phyloP scores from a whole-genome alignment of 2,329 filamentous ascomycete species.

The Xylaria digitata region DNA sequence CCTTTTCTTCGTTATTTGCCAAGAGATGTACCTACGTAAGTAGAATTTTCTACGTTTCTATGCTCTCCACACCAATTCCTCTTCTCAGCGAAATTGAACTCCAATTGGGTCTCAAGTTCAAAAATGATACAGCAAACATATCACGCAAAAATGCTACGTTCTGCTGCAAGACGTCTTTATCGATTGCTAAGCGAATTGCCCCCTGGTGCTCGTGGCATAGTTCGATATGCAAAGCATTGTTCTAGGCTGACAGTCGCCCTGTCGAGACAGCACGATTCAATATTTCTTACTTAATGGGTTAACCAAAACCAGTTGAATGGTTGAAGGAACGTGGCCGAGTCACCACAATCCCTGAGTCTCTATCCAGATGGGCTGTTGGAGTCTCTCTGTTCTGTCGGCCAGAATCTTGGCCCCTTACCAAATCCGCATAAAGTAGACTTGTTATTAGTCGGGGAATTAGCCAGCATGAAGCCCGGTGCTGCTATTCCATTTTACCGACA shows the following conservation, averaged over 20 bases:
- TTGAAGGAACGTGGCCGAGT: slow-evolving; percentile 10
- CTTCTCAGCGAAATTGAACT: neutral
- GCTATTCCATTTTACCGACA: slow-evolving; percentile 44
- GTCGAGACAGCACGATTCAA: slow-evolving; percentile 17
- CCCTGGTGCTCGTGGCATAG: slow-evolving; percentile 2
- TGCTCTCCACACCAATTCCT: neutral
- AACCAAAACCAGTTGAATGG: slow-evolving; percentile 8
- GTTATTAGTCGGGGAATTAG: slow-evolving; percentile 40
- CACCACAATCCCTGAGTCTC: slow-evolving; percentile 1
- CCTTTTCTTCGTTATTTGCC: slow-evolving; percentile 2
- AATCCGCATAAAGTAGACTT: slow-evolving; percentile 37
- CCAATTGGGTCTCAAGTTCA: neutral
- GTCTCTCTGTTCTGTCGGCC: slow-evolving; percentile 12
- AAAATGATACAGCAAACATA: slow-evolving; percentile 5
- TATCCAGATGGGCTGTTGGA: slow-evolving; percentile 11
- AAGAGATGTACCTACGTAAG: neutral
- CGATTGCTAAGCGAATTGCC: slow-evolving; percentile 13
- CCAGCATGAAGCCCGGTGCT: slow-evolving; percentile 40
- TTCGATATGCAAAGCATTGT: slow-evolving; percentile 21
- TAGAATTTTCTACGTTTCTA: neutral
- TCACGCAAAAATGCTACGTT: slow-evolving; percentile 14
- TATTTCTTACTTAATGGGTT: slow-evolving; percentile 28
- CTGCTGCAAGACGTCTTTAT: neutral
- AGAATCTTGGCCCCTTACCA: slow-evolving; percentile 22
- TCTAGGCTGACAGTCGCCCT: slow-evolving; percentile 25